Percentiles rank a stretch among this genome's conserved stretches.
phyloP scores from a whole-genome alignment of 768 basidiomycete genomes.

The Russula sp. region DNA sequence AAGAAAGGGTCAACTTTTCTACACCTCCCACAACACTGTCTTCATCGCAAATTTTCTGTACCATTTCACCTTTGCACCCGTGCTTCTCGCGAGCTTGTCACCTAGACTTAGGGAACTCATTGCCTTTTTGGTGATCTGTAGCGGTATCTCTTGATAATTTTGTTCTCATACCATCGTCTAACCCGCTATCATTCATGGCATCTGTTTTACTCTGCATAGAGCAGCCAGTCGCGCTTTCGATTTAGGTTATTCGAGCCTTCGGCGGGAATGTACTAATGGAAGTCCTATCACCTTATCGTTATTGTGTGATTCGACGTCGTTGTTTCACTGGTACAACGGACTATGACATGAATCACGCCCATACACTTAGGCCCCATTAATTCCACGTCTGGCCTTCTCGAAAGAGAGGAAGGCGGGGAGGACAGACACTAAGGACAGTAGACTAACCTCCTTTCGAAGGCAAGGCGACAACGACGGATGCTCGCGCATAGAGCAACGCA shows the following conservation, averaged over 20 bases:
- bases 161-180: conserved; percentile 7
- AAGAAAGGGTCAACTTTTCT: conserved; percentile 8
- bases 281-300: conserved; percentile 15
- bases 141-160: conserved; percentile 7
- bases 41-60: not conserved
- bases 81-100: conserved; percentile 12
- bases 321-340: not conserved
- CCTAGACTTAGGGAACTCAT: conserved; percentile 7
- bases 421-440: not conserved
- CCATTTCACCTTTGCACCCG: conserved; percentile 20
- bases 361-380: not conserved
- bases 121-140: conserved; percentile 11
- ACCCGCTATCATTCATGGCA: conserved; percentile 10
- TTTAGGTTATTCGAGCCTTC: not conserved
- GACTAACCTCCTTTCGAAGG: not conserved
- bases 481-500: conserved; percentile 1
- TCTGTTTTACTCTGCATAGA: conserved; percentile 6
- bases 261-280: conserved; percentile 11
- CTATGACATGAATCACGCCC: not conserved
- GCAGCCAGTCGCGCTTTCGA: not conserved
- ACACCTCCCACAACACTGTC: conserved; percentile 6
- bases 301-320: not conserved
- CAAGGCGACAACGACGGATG: not conserved
- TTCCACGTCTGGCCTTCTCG: not conserved
- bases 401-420: not conserved